Percentiles rank a stretch among this genome's conserved stretches.
Evolutionary conservation across 192 early-diverging fungal species (phyloP).

Genomic region (Coemansia javaensis): DNA sequence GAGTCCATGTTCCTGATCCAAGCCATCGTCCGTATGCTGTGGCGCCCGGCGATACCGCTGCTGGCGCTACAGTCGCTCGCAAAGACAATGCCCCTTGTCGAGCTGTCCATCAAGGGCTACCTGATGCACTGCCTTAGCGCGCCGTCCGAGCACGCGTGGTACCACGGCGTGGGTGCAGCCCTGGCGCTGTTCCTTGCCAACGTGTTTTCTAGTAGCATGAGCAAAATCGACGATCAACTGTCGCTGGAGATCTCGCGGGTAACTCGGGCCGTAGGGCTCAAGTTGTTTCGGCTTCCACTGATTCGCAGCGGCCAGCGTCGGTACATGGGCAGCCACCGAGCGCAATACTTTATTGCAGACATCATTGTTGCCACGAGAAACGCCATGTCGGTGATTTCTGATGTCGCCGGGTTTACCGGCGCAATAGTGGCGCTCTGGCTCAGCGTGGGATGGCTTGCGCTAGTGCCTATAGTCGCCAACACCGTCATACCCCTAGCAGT

Average conservation of each 20-base stretch:
- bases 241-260: slow-evolving; percentile 4
- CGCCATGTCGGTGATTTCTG: too few species aligned
- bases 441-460: too few species aligned
- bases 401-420: too few species aligned
- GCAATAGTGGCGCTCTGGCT: too few species aligned
- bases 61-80: background rate
- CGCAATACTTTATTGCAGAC: too few species aligned
- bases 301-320: slow-evolving; percentile 1
- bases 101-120: slow-evolving; percentile 5
- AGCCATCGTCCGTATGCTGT: too few species aligned
- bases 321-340: background rate
- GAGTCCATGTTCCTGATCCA: too few species aligned
- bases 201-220: background rate
- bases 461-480: too few species aligned
- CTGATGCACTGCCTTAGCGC: slow-evolving; percentile 19
- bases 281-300: slow-evolving; percentile 23
- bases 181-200: background rate
- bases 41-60: too few species aligned
- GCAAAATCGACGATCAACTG: background rate
- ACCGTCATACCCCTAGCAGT: too few species aligned
- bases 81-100: background rate
- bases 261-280: slow-evolving; percentile 15
- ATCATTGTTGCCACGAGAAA: background rate
- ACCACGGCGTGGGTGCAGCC: slow-evolving; percentile 5
- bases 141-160: slow-evolving; percentile 5